These are phyloP conservation scores for Desmodesmus armatus DNA, from an alignment of 139 green algal genomes.

Conservation along the genomic window DNA sequence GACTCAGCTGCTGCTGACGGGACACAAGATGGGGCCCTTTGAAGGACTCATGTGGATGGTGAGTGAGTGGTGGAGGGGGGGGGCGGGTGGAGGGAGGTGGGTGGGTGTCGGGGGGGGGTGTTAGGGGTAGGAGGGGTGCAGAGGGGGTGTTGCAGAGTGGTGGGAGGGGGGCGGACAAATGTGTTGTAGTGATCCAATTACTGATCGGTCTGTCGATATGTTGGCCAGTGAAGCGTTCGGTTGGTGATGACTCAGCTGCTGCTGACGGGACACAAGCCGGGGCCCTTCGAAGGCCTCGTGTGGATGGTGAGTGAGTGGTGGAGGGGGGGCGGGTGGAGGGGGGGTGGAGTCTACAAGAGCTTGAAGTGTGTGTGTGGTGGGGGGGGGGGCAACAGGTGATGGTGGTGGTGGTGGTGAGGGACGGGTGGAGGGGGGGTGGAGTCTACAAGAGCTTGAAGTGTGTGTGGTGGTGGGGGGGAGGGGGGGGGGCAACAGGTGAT, in stretches of 20 bases:
- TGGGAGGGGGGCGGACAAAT: too few species aligned
- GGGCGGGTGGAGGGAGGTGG: background rate
- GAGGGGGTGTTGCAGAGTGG: too few species aligned
- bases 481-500: too few species aligned
- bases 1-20: conserved; percentile 88
- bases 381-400: too few species aligned
- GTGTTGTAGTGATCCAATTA: conserved; percentile 36
- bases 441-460: background rate
- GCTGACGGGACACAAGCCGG: conserved; percentile 86
- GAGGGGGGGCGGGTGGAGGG: background rate
- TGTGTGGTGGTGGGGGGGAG: too few species aligned
- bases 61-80: background rate
- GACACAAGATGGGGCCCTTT: conserved; percentile 90
- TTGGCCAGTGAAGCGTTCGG: conserved; percentile 74
- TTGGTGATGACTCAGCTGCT: conserved; percentile 93
- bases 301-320: conserved; percentile 56
- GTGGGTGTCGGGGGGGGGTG: background rate
- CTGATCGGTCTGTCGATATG: conserved; percentile 66
- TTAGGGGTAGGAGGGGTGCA: too few species aligned
- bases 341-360: background rate
- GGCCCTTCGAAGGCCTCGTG: conserved; percentile 94
- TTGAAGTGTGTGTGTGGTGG: too few species aligned
- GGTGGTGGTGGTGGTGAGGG: conserved; percentile 77
- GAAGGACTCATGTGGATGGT: conserved; percentile 88
- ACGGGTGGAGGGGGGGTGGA: too few species aligned